Conservation (phyloP, 257 asterid species). For the Solanum bulbocastanum region DNA sequence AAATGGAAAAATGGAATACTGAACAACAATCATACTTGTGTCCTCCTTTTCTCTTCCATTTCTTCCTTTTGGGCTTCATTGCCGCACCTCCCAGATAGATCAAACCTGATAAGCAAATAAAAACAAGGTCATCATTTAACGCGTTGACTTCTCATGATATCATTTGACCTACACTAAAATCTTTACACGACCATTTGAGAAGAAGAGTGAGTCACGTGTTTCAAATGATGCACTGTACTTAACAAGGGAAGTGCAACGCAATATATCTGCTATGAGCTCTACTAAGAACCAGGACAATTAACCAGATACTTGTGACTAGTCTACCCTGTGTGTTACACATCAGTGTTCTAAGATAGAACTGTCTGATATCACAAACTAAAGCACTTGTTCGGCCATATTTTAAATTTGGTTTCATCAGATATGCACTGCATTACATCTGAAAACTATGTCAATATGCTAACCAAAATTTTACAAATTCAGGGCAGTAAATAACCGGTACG, state of each 20-base stretch:
- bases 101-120: constrained; percentile 50
- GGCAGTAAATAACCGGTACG: background rate
- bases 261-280: background rate
- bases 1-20: background rate
- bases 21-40: constrained; percentile 34
- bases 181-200: background rate
- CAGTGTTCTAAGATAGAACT: background rate
- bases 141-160: background rate
- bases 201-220: background rate
- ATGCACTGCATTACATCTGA: background rate
- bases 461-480: background rate
- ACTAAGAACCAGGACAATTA: background rate
- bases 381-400: background rate
- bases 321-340: background rate
- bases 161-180: background rate
- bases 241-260: background rate
- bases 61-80: constrained; percentile 65
- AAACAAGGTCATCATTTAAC: background rate
- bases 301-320: background rate
- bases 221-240: background rate
- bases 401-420: background rate
- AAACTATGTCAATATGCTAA: background rate
- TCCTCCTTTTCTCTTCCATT: constrained; percentile 73
- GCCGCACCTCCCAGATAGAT: constrained; percentile 64
- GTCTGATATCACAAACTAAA: background rate